Conservation (phyloP, 139 green algal genomes). For the Coelastrella sp. region DNA sequence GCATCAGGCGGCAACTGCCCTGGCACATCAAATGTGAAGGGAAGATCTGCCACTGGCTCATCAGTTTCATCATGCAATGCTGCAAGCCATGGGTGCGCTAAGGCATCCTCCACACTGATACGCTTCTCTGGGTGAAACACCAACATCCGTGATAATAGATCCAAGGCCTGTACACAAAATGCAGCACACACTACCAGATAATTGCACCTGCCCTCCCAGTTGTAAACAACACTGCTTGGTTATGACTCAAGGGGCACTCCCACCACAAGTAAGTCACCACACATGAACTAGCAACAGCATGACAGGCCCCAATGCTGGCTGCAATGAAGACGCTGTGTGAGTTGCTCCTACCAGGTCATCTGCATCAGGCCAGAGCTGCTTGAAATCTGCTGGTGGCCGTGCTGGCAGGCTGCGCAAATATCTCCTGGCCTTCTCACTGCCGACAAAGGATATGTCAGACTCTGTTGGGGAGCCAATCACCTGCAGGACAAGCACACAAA, state of each 20-base stretch:
- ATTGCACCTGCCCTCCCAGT: too few relatives aligned
- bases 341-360: slow-evolving; percentile 11
- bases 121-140: slow-evolving; percentile 89
- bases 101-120: slow-evolving; percentile 85
- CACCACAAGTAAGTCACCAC: not conserved
- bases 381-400: slow-evolving; percentile 52
- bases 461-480: slow-evolving; percentile 85
- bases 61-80: slow-evolving; percentile 80
- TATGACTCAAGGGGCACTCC: too few relatives aligned
- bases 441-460: slow-evolving; percentile 88
- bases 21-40: slow-evolving; percentile 71
- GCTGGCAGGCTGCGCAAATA: slow-evolving; percentile 79
- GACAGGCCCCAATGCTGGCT: not conserved
- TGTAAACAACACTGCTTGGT: too few relatives aligned
- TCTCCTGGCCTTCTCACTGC: slow-evolving; percentile 81
- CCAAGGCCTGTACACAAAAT: slow-evolving; percentile 63
- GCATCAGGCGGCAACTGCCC: slow-evolving; percentile 69
- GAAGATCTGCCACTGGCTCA: slow-evolving; percentile 72
- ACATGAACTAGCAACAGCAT: not conserved
- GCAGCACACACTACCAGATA: too few relatives aligned
- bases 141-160: slow-evolving; percentile 88
- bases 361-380: slow-evolving; percentile 58
- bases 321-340: not conserved
- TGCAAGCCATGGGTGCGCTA: slow-evolving; percentile 90
- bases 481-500: slow-evolving; percentile 19